Conservation (phyloP, 805 yeast genomes). For the Cyberlindnera subsufficiens region DNA sequence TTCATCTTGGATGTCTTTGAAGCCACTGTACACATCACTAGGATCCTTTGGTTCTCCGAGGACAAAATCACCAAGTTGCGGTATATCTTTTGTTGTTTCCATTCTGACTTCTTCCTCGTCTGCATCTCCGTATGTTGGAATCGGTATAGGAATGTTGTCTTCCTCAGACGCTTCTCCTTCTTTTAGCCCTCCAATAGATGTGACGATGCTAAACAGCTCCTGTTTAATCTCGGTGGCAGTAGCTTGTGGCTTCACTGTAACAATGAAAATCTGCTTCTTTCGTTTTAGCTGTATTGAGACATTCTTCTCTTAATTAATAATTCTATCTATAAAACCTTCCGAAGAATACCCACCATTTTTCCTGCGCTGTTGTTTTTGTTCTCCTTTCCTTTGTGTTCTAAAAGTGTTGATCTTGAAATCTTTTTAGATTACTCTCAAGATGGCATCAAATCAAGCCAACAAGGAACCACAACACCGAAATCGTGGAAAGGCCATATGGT, state of each 20-base stretch:
- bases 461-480: not conserved
- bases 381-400: not conserved
- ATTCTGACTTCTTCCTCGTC: conserved; percentile 26
- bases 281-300: conserved; percentile 26
- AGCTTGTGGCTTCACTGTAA: conserved; percentile 20
- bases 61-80: conserved; percentile 8
- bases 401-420: not conserved
- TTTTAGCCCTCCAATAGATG: conserved; percentile 42
- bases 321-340: not conserved
- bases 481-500: conserved; percentile 14
- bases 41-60: conserved; percentile 18
- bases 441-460: too few relatives aligned
- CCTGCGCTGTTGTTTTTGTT: not conserved
- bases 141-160: conserved; percentile 28
- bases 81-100: conserved; percentile 5
- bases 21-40: conserved; percentile 17
- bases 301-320: not conserved
- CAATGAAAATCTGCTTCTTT: conserved; percentile 29
- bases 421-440: too few relatives aligned
- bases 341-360: not conserved
- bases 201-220: conserved; percentile 33
- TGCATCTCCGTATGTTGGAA: conserved; percentile 28
- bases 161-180: conserved; percentile 19
- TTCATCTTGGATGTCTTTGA: conserved; percentile 12
- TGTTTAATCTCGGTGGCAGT: conserved; percentile 23